Conservation (phyloP, 805 yeast genomes). For the Kluyveromyces aestuarii region DNA sequence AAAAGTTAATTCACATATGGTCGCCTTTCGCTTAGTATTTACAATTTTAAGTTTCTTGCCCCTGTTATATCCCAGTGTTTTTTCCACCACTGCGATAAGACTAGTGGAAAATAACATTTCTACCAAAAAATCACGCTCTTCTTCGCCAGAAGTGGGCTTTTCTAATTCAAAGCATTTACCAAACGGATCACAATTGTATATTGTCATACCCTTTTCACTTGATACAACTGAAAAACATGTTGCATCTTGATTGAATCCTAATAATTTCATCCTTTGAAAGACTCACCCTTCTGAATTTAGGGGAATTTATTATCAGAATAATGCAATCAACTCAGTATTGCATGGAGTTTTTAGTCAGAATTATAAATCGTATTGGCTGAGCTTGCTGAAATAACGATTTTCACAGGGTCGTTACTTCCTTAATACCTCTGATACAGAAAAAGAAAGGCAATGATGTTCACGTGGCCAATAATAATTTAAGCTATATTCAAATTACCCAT, state of each 20-base stretch:
- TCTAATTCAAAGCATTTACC: slow-evolving; percentile 56
- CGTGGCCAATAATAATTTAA: neutral
- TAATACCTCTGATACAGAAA: neutral
- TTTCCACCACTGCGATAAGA: slow-evolving; percentile 72
- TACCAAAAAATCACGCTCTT: slow-evolving; percentile 38
- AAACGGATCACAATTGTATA: slow-evolving; percentile 84
- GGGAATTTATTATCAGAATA: too few relatives aligned
- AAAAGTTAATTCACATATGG: slow-evolving; percentile 82
- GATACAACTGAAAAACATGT: slow-evolving; percentile 70
- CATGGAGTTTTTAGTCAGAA: too few relatives aligned
- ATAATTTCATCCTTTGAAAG: slow-evolving; percentile 28
- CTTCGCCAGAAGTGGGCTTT: slow-evolving; percentile 28
- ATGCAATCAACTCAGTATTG: too few relatives aligned
- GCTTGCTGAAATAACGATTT: neutral
- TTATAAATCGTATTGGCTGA: too few relatives aligned
- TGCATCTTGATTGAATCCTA: slow-evolving; percentile 86
- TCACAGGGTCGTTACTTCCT: neutral
- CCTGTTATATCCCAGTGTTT: slow-evolving; percentile 52
- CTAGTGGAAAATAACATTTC: slow-evolving; percentile 91
- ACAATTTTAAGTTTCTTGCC: slow-evolving; percentile 56
- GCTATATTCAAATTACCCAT: slow-evolving; percentile 1
- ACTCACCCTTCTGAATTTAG: neutral
- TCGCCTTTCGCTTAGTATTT: slow-evolving; percentile 59
- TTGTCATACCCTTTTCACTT: slow-evolving; percentile 51
- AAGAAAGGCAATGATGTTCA: neutral